Base-by-base conservation (phyloP, 2,329 filamentous ascomycete species). In the Pezicula rhizophila region DNA sequence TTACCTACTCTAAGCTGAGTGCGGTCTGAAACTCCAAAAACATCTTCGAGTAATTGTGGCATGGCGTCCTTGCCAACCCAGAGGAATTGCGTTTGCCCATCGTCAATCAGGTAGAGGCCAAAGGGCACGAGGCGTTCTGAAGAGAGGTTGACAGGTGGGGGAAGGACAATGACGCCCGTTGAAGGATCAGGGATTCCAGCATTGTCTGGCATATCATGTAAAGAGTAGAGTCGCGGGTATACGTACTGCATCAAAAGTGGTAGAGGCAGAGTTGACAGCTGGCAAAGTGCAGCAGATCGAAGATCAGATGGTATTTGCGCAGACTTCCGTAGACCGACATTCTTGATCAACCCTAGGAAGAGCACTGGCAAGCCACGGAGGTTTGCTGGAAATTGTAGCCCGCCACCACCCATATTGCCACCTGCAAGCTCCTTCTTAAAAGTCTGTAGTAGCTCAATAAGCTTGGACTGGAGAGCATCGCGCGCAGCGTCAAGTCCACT, bases 361-460 rank as follows among this genome's bases (percentile, higher is more conserved):
- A 99, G 75, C 48, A 95, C 81, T 1, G 93, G 91, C 23, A 99
- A 76, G 31, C 84, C 90, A 49, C 92, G 84, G 50, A 99, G 74
- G 68, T 99, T 99, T 51, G 88, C 85, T 17, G 93, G 91, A 75
- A 97, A 93, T 65, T 96, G 93, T 15, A 99, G 76, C 42, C 92
- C 91, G 46, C 90, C 84, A 37, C 83, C 91, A 45, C 92, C 91
- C 80, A 96, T 93, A 70, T 92, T 96, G 56, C 92, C 92, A 56
- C 92, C 92, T 14, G 89, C 92, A 51, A 99, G 79, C 68, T 99
- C 93, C 73, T 97, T 97, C 71, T 90, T 87, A 74, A 96, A 99
- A 0, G 92, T 97, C 66, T 92, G 86, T 52, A 99, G 75, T 43
- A 99, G 79, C 71, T 99, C 93, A 25, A 90, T 86, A 38, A 96